Conservation (phyloP, 2,329 filamentous ascomycete species). For the Cercospora sesami region DNA sequence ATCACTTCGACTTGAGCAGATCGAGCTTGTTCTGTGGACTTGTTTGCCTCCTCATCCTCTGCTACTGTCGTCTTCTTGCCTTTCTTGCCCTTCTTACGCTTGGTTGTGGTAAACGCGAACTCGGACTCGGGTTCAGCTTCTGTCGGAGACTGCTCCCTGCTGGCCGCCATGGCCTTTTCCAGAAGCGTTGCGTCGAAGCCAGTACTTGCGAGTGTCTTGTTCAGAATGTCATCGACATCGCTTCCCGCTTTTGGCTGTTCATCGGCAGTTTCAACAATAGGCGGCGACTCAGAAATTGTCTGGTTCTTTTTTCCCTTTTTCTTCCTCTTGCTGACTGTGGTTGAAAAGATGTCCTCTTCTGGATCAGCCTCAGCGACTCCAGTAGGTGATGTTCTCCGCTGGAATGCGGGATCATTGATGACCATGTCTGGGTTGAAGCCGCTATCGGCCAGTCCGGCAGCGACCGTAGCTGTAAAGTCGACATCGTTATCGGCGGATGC, state of each 20-base stretch:
- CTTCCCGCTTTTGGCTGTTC: conserved; percentile 21
- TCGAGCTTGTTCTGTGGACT: neutral
- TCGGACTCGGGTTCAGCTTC: conserved; percentile 33
- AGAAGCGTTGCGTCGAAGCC: conserved; percentile 40
- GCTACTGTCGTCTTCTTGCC: conserved; percentile 41
- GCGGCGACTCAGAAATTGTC: neutral
- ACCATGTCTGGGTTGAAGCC: conserved; percentile 51
- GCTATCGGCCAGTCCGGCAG: conserved; percentile 48
- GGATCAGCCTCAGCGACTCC: conserved; percentile 39
- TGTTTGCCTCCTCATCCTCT: conserved; percentile 28
- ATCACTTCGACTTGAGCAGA: neutral
- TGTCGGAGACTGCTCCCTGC: conserved; percentile 30
- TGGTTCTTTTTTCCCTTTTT: conserved; percentile 38
- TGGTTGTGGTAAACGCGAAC: conserved; percentile 40
- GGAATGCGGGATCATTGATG: conserved; percentile 44
- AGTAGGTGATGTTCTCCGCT: conserved; percentile 40
- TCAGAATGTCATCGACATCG: conserved; percentile 41
- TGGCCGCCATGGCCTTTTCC: conserved; percentile 40
- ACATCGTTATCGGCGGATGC: conserved; percentile 35
- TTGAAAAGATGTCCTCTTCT: conserved; percentile 31
- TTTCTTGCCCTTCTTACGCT: conserved; percentile 50
- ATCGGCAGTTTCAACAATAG: neutral
- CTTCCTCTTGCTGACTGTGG: conserved; percentile 37
- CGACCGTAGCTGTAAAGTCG: conserved; percentile 51
- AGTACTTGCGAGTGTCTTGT: conserved; percentile 39